Base-by-base conservation (phyloP, 2,329 filamentous ascomycete genomes). In the Amphichorda felina region DNA sequence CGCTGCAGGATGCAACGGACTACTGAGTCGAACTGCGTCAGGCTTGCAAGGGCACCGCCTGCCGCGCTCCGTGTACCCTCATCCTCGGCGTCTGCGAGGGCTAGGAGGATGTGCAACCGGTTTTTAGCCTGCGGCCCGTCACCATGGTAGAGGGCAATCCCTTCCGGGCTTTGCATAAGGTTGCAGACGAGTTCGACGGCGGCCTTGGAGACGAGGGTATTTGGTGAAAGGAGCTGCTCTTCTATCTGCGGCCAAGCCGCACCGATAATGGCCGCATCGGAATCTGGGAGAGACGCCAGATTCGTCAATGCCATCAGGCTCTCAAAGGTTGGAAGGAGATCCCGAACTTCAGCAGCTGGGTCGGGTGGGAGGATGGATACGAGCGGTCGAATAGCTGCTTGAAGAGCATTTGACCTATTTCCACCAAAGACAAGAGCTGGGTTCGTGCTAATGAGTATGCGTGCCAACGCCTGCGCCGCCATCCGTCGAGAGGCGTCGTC, bases 161-260 rank as follows among this genome's bases (percentile, higher is more conserved):
- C 80, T 25, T 77, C 68, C 0, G 78, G 72, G 2, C 69, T 69
- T 38, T 81, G 78, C 51, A 85, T 81, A 13, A 98, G 68, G 50
- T 98, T 98, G 61, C 91, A 98, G 16, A 95, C 68, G 3, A 98
- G 69, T 55, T 98, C 88, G 18, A 85, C 83, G 1, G 85, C 75
- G 1, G 89, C 89, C 34, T 89, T 83, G 38, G 82, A 79, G 14
- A 98, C 72, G 43, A 82, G 70, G 2, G 66, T 59, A 53, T 94
- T 91, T 30, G 74, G 72, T 11, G 77, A 81, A 2, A 96, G 70
- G 2, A 96, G 64, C 14, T 88, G 72, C 45, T 95, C 86, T 54
- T 96, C 91, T 30, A 94, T 70, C 15, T 75, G 74, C 1, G 75
- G 54, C 74, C 85, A 94, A 1, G 80, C 75, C 4, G 72, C 64